Evolutionary conservation across 2,329 filamentous ascomycete species (phyloP).

Genomic region (Incumbomyces lentus): DNA sequence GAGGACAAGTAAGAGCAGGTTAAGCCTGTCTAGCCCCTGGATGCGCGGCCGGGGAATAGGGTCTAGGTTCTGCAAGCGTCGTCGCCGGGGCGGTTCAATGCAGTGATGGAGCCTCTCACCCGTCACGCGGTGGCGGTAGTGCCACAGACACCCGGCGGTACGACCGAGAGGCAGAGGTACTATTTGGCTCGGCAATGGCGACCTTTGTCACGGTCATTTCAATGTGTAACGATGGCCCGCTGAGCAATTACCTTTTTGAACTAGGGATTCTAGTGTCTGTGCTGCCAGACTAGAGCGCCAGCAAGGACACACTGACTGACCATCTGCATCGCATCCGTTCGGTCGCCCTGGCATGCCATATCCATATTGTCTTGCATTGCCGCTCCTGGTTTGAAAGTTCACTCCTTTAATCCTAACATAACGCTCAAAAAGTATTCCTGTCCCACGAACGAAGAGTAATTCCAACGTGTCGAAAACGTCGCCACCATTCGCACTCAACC

Average conservation of each 20-base stretch:
- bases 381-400: not conserved
- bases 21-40: not conserved
- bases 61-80: not conserved
- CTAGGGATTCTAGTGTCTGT: not conserved
- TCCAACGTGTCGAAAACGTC: no score
- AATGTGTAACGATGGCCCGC: not conserved
- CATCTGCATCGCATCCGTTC: no score
- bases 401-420: not conserved
- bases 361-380: conserved; percentile 6
- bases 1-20: no score
- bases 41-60: not conserved
- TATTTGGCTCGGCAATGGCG: no score
- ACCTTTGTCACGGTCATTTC: not conserved
- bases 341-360: conserved; percentile 2
- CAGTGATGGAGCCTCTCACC: no score
- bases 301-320: not conserved
- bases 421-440: no score
- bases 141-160: not conserved
- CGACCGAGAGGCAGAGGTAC: no score
- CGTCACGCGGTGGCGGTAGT: not conserved
- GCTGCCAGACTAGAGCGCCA: conserved; percentile 2
- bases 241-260: not conserved
- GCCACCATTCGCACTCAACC: no score
- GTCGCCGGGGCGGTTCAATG: not conserved
- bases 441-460: no score